These are phyloP conservation scores for Stereum hirsutum DNA, from an alignment of 1,284 basidiomycete species.

Conservation along the genomic window DNA sequence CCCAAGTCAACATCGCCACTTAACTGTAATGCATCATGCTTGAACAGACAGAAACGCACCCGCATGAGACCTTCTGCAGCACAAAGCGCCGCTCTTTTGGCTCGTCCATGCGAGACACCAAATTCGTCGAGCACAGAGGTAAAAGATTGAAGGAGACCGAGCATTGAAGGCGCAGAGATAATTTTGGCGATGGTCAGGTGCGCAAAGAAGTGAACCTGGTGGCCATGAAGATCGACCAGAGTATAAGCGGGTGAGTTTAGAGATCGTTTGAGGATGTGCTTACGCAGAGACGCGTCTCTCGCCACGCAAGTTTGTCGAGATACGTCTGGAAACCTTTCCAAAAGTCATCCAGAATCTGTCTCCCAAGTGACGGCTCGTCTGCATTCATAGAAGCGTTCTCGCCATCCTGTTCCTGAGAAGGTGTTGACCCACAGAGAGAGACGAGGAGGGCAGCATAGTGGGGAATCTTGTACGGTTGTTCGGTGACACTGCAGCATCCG, in stretches of 20 bases:
- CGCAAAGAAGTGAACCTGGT: slow-evolving; percentile 84
- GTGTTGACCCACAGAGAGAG: slow-evolving; percentile 44
- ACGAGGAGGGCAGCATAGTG: slow-evolving; percentile 81
- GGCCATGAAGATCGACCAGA: background rate
- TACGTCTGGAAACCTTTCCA: slow-evolving; percentile 82
- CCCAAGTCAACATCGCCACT: slow-evolving; percentile 3
- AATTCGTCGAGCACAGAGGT: slow-evolving; percentile 84
- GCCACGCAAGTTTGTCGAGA: slow-evolving; percentile 83
- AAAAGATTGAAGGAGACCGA: slow-evolving; percentile 73
- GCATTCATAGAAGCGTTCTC: slow-evolving; percentile 17
- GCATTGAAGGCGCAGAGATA: slow-evolving; percentile 68
- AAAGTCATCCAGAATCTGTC: slow-evolving; percentile 79
- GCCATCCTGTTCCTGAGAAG: slow-evolving; percentile 23
- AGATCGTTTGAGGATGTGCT: slow-evolving; percentile 21
- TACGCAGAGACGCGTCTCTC: slow-evolving; percentile 80
- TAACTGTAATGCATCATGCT: slow-evolving; percentile 1
- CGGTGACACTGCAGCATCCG: slow-evolving; percentile 63
- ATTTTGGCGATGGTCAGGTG: slow-evolving; percentile 72
- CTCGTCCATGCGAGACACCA: slow-evolving; percentile 79
- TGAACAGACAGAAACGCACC: slow-evolving; percentile 33
- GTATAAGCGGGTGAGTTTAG: background rate
- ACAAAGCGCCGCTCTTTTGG: slow-evolving; percentile 78
- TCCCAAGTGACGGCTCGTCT: slow-evolving; percentile 48
- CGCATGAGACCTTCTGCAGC: slow-evolving; percentile 85
- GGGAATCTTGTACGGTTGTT: slow-evolving; percentile 88